These are phyloP conservation scores for Podospora anserina DNA, from an alignment of 495 filamentous ascomycete genomes.

Conservation along the genomic window DNA sequence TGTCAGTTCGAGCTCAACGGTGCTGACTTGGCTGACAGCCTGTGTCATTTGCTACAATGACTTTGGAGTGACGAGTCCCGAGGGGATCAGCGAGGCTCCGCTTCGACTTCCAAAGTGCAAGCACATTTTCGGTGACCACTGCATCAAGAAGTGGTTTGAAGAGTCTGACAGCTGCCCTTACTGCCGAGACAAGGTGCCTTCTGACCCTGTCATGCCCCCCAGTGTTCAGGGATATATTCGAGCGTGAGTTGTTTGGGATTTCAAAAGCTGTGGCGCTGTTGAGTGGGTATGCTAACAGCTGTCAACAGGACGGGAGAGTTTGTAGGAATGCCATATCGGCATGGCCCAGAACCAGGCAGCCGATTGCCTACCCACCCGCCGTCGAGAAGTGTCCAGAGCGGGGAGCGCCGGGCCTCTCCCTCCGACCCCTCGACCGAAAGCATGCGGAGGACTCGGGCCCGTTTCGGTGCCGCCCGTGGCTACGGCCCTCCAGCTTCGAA, in stretches of 20 bases:
- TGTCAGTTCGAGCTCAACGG: slow-evolving; percentile 1
- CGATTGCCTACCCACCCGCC: too few relatives aligned
- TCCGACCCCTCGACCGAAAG: slow-evolving; percentile 33
- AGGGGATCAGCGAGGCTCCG: slow-evolving; percentile 50
- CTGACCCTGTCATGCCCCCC: slow-evolving; percentile 34
- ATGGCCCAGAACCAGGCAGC: background rate
- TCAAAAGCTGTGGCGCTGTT: background rate
- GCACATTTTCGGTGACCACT: slow-evolving; percentile 57
- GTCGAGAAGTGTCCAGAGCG: slow-evolving; percentile 20
- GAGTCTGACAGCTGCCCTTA: slow-evolving; percentile 58
- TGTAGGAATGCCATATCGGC: background rate
- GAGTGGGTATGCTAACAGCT: background rate
- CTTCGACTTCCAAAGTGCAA: slow-evolving; percentile 55
- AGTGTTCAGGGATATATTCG: slow-evolving; percentile 10
- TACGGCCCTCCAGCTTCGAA: background rate
- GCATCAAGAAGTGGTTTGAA: slow-evolving; percentile 60
- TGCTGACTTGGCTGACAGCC: slow-evolving; percentile 46
- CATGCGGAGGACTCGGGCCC: slow-evolving; percentile 39
- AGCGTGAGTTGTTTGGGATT: slow-evolving; percentile 13
- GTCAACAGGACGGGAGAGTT: background rate
- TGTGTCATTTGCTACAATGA: slow-evolving; percentile 60
- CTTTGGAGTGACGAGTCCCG: slow-evolving; percentile 49
- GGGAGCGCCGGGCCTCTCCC: slow-evolving; percentile 40
- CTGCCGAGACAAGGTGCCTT: slow-evolving; percentile 55
- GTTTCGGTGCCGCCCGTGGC: slow-evolving; percentile 32